Conservation (phyloP, 2,329 filamentous ascomycete genomes). For the Aspergillus piperis region DNA sequence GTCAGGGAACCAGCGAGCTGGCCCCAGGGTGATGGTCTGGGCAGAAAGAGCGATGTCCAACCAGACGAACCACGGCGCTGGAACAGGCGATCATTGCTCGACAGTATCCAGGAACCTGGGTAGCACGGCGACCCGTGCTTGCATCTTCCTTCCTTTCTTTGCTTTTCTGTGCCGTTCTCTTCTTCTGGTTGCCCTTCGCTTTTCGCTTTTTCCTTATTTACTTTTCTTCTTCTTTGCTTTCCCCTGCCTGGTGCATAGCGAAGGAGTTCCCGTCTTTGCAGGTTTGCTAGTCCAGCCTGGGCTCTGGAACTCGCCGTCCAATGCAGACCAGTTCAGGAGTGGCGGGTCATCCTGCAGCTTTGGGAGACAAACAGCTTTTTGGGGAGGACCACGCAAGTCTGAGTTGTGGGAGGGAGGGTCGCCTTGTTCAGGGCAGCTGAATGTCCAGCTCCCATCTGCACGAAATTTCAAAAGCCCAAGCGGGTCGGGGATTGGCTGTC, state of each 20-base stretch:
- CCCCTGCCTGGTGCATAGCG: neutral
- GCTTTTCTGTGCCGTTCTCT: slow-evolving; percentile 4
- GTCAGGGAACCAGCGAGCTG: neutral
- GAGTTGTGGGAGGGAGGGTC: slow-evolving; percentile 14
- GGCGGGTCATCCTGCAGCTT: slow-evolving; percentile 32
- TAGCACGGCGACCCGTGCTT: slow-evolving; percentile 2
- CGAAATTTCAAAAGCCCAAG: neutral
- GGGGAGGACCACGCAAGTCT: slow-evolving; percentile 13
- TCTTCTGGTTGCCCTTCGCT: neutral
- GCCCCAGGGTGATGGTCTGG: slow-evolving; percentile 8
- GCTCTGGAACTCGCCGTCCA: slow-evolving; percentile 1
- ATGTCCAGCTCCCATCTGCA: slow-evolving; percentile 4
- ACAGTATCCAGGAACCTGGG: slow-evolving; percentile 16
- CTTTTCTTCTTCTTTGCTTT: slow-evolving; percentile 5
- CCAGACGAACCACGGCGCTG: slow-evolving; percentile 20
- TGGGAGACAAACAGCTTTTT: slow-evolving; percentile 27
- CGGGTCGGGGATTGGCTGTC: neutral
- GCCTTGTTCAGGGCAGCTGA: slow-evolving; percentile 16
- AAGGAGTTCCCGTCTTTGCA: neutral
- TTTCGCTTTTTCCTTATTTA: slow-evolving; percentile 6
- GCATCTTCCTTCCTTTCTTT: neutral
- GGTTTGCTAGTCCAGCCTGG: too few relatives aligned
- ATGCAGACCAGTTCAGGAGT: slow-evolving; percentile 32
- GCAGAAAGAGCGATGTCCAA: slow-evolving; percentile 9
- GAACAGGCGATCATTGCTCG: slow-evolving; percentile 15